Percentiles rank a stretch among this genome's conserved stretches.
Evolutionary conservation across 176 grass and related monocot genomes (phyloP).

Genomic region (Cenchrus americanus): DNA sequence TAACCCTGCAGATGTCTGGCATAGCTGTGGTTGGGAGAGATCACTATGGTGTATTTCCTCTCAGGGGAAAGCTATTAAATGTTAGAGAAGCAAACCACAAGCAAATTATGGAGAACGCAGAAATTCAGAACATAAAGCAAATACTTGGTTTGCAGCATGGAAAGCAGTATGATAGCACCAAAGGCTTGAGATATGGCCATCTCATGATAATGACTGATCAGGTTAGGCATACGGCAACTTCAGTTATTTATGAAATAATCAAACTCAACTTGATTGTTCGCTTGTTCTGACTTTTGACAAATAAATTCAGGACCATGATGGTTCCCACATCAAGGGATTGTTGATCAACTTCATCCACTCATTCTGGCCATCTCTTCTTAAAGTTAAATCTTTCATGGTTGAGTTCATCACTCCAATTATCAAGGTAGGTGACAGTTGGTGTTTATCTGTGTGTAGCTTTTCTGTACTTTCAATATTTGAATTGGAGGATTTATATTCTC

Average conservation of each 20-base stretch:
- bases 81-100: conserved; percentile 87
- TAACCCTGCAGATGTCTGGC: conserved; percentile 73
- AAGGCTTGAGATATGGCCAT: conserved; percentile 94
- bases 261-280: neutral
- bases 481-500: neutral
- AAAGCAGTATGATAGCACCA: conserved; percentile 65
- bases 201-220: conserved; percentile 99
- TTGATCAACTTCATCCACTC: conserved; percentile 88
- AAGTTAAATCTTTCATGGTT: conserved; percentile 79
- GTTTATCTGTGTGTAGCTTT: neutral
- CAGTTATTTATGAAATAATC: conserved; percentile 5
- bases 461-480: neutral
- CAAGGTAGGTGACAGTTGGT: conserved; percentile 49
- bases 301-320: conserved; percentile 75
- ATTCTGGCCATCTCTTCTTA: conserved; percentile 89
- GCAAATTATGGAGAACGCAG: conserved; percentile 84
- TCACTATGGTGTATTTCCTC: conserved; percentile 87
- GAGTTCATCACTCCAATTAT: conserved; percentile 94
- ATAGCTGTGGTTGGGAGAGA: conserved; percentile 72
- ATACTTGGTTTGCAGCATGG: conserved; percentile 93
- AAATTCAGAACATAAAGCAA: conserved; percentile 89
- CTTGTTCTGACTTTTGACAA: conserved; percentile 13
- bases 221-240: conserved; percentile 38
- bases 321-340: conserved; percentile 92
- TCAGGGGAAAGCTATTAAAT: conserved; percentile 87